A percentile compares a stretch with the other conserved stretches of the same genome.
These are phyloP conservation scores for Protomyces inundatus DNA, from an alignment of 1,139 yeast species.

Conservation along the genomic window DNA sequence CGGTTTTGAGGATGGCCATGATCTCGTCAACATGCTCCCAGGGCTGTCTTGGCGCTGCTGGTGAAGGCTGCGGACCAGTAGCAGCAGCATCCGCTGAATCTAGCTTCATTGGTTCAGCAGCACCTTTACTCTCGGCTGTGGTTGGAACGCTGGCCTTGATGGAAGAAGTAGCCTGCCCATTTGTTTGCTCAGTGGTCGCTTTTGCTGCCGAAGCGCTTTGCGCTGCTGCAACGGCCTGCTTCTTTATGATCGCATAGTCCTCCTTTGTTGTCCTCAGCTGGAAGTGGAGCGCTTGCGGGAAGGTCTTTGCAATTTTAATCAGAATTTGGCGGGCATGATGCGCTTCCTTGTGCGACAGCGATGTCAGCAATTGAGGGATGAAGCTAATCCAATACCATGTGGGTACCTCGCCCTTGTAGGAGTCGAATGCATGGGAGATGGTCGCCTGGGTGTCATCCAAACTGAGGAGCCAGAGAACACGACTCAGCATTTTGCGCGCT, in stretches of 20 bases:
- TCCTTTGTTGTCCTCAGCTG: slow-evolving; percentile 92
- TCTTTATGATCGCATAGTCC: slow-evolving; percentile 80
- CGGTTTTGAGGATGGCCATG: slow-evolving; percentile 90
- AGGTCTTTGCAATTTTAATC: slow-evolving; percentile 87
- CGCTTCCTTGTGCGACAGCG: slow-evolving; percentile 88
- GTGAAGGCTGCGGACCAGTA: background rate
- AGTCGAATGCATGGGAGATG: slow-evolving; percentile 79
- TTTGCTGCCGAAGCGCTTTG: slow-evolving; percentile 39
- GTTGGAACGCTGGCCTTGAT: background rate
- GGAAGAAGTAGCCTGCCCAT: background rate
- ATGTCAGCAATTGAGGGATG: slow-evolving; percentile 86
- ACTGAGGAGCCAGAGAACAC: slow-evolving; percentile 89
- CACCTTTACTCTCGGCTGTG: background rate
- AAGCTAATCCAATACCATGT: slow-evolving; percentile 99
- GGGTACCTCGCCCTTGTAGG: slow-evolving; percentile 92
- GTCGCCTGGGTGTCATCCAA: slow-evolving; percentile 82
- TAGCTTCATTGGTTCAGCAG: background rate
- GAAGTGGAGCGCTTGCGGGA: slow-evolving; percentile 95
- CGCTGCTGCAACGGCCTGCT: slow-evolving; percentile 64
- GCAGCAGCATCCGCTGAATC: background rate
- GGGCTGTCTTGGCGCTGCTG: slow-evolving; percentile 52
- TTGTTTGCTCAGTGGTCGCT: slow-evolving; percentile 27
- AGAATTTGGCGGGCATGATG: slow-evolving; percentile 78
- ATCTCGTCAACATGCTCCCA: slow-evolving; percentile 95
- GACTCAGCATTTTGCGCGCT: slow-evolving; percentile 77